Percentiles rank a stretch among this genome's conserved stretches.
Conservation (phyloP, 306 rosid species). For the Trifolium dubium region DNA sequence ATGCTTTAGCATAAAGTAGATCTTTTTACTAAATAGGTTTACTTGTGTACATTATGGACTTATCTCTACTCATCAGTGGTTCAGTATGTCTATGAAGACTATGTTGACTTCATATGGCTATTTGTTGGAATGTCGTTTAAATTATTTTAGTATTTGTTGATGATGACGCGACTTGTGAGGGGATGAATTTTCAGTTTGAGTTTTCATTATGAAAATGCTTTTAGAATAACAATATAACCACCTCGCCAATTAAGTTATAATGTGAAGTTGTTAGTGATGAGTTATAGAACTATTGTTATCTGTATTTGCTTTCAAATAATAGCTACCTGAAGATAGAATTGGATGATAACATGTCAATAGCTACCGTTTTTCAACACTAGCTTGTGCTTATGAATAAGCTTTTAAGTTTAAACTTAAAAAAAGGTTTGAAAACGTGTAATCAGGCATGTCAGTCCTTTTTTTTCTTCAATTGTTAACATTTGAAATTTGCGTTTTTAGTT, state of each 20-base stretch:
- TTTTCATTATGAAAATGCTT: background rate
- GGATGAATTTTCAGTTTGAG: background rate
- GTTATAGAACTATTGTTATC: background rate
- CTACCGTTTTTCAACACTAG: too few relatives aligned
- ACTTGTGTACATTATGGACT: conserved; percentile 44
- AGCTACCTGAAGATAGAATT: too few relatives aligned
- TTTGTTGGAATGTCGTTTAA: background rate
- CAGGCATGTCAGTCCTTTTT: too few relatives aligned
- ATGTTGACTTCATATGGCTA: background rate
- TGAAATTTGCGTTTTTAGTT: too few relatives aligned
- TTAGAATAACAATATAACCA: background rate
- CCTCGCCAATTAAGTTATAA: background rate
- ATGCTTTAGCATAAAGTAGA: conserved; percentile 16
- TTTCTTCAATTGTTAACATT: too few relatives aligned
- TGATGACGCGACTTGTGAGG: background rate
- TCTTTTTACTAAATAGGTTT: conserved; percentile 38
- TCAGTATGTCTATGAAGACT: too few relatives aligned
- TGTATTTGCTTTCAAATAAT: too few relatives aligned
- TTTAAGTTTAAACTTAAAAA: too few relatives aligned
- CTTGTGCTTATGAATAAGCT: too few relatives aligned
- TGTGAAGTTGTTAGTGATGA: background rate
- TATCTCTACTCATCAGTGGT: too few relatives aligned
- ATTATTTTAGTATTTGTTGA: background rate
- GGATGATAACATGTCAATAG: too few relatives aligned
- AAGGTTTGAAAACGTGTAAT: too few relatives aligned